phyloP scores from a whole-genome alignment of 129 eudicot genomes.

The Erigeron canadensis region DNA sequence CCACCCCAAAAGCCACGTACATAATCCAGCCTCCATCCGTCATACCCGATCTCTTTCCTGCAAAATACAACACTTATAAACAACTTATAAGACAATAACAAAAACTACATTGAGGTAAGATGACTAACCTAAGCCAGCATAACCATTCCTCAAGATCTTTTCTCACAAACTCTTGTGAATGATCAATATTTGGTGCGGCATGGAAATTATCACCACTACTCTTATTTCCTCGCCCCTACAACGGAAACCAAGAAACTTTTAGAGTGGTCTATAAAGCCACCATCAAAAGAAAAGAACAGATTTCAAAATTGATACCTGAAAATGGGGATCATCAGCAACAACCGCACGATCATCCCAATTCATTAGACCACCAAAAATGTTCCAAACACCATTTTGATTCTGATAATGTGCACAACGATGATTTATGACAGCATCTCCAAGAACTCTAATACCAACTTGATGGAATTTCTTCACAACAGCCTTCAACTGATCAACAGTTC shows the following conservation, averaged over 20 bases:
- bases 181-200: constrained; percentile 98
- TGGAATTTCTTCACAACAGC: constrained; percentile 60
- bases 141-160: constrained; percentile 88
- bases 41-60: constrained; percentile 91
- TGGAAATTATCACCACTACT: constrained; percentile 98
- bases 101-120: background rate
- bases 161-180: constrained; percentile 96
- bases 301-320: constrained; percentile 57
- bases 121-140: constrained; percentile 81
- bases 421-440: constrained; percentile 91
- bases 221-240: constrained; percentile 91
- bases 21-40: constrained; percentile 98
- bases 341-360: constrained; percentile 99
- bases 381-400: constrained; percentile 91
- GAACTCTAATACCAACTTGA: constrained; percentile 65
- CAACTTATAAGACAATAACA: background rate
- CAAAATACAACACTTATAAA: background rate
- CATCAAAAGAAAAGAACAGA: background rate
- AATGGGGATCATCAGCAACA: constrained; percentile 95
- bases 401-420: constrained; percentile 81
- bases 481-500: constrained; percentile 71
- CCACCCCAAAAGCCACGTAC: constrained; percentile 99
- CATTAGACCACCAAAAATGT: constrained; percentile 85
- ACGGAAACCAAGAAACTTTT: background rate
- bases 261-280: constrained; percentile 1